Evolutionary conservation across 2,329 filamentous ascomycete species (phyloP), one percentile per base, ranked within the genome.

Genomic region (Ophiocordyceps australis): DNA sequence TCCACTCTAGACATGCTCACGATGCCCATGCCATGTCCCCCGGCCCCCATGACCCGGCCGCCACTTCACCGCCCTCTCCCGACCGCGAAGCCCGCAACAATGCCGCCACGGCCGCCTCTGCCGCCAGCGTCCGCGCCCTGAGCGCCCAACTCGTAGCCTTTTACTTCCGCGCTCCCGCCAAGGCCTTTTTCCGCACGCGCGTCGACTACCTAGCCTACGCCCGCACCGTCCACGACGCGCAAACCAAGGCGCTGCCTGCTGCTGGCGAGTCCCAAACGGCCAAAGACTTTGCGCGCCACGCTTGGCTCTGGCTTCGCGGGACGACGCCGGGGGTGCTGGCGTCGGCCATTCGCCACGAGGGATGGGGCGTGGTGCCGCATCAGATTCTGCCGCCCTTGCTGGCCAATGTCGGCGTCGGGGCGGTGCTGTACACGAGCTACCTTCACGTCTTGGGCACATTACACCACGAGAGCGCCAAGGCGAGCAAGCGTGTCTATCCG

Each of bases 141-240:
- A 85, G 76, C 38, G 77, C 81, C 7, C 78, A 91, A 44, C 61
- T 82, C 39, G 66, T 93, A 28, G 75, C 82, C 14, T 93, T 93
- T 40, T 94, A 92, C 54, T 94, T 93, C 45, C 65, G 83, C 29
- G 81, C 82, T 0, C 85, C 85, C 1, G 78, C 83, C 27, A 93
- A 93, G 52, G 79, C 83, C 11, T 94, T 94, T 46, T 92, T 94
- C 52, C 70, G 81, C 32, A 85, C 80, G 2, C 62, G 85, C 30
- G 82, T 94, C 35, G 85, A 94, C 56, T 93, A 83, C 37, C 58
- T 71, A 12, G 64, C 64, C 2, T 71, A 68, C 32, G 66, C 65
- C 3, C 55, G 66, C 16, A 57, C 46, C 11, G 42, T 69, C 4
- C 62, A 67, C 32, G 49, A 63, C 34, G 52, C 57, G 19, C 56